Percentiles rank a stretch among this genome's conserved stretches.
Evolutionary conservation across 805 yeast genomes (phyloP).

Genomic region (Alloascoidea hylecoeti): DNA sequence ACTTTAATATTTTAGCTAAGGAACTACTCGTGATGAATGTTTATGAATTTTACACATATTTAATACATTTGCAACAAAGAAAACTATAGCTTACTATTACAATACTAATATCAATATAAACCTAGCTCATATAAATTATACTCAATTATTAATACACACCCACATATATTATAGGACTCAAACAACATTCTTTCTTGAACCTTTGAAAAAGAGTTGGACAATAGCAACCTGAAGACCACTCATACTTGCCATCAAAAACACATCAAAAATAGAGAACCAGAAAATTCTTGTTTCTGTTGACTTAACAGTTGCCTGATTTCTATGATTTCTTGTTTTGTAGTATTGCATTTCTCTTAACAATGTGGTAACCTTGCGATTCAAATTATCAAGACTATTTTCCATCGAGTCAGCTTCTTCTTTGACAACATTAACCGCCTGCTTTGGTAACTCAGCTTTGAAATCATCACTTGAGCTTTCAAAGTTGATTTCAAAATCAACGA

Average conservation of each 20-base stretch:
- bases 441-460: conserved; percentile 38
- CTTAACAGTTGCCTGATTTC: conserved; percentile 33
- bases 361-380: conserved; percentile 44
- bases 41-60: too few species aligned
- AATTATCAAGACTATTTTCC: conserved; percentile 22
- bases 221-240: conserved; percentile 54
- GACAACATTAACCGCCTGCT: not conserved
- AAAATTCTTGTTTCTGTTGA: conserved; percentile 51
- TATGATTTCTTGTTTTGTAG: conserved; percentile 2
- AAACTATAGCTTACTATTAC: too few species aligned
- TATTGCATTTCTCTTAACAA: conserved; percentile 14
- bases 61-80: too few species aligned
- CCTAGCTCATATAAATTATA: too few species aligned
- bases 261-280: conserved; percentile 53
- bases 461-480: conserved; percentile 16
- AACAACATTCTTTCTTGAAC: conserved; percentile 54
- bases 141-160: too few species aligned
- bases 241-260: conserved; percentile 51
- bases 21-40: too few species aligned
- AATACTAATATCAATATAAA: too few species aligned
- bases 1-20: too few species aligned
- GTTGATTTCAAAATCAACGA: conserved; percentile 53
- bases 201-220: conserved; percentile 59
- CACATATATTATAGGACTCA: too few species aligned
- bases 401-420: conserved; percentile 2